A percentile compares a stretch with the other conserved stretches of the same genome.
phyloP scores from a whole-genome alignment of 2,329 filamentous ascomycete genomes.

The Aspergillus terreus region DNA sequence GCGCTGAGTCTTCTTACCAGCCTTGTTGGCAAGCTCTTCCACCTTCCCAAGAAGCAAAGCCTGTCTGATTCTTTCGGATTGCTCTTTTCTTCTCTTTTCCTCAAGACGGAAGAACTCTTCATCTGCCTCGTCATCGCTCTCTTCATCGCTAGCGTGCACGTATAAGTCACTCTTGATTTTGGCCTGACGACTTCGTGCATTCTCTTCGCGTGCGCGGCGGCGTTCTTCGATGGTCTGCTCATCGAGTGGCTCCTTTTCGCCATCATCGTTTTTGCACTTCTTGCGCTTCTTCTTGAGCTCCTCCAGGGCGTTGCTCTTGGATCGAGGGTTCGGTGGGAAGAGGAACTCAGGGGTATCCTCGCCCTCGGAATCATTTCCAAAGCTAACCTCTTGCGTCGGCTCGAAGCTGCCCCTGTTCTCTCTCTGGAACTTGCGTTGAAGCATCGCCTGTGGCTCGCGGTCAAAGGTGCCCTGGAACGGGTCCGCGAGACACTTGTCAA shows the following conservation, averaged over 20 bases:
- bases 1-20: slow-evolving; percentile 23
- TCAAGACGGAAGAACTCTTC: slow-evolving; percentile 75
- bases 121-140: slow-evolving; percentile 74
- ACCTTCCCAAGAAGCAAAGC: slow-evolving; percentile 42
- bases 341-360: slow-evolving; percentile 57
- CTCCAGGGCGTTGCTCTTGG: slow-evolving; percentile 52
- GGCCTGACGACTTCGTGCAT: slow-evolving; percentile 69
- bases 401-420: slow-evolving; percentile 30
- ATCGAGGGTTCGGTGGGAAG: slow-evolving; percentile 57
- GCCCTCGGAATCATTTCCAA: slow-evolving; percentile 67
- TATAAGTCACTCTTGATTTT: slow-evolving; percentile 83
- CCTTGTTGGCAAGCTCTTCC: slow-evolving; percentile 24
- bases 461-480: slow-evolving; percentile 76
- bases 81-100: slow-evolving; percentile 60
- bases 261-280: slow-evolving; percentile 44
- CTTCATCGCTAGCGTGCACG: slow-evolving; percentile 82
- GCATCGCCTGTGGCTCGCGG: slow-evolving; percentile 68
- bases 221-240: slow-evolving; percentile 58
- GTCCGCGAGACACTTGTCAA: slow-evolving; percentile 74
- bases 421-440: slow-evolving; percentile 64
- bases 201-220: slow-evolving; percentile 59
- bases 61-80: slow-evolving; percentile 47
- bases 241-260: slow-evolving; percentile 56
- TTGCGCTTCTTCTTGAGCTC: slow-evolving; percentile 60
- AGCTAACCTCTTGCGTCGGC: slow-evolving; percentile 51